These are phyloP conservation scores for Claviceps fusiformis DNA, from an alignment of 2,329 filamentous ascomycete species.

Conservation along the genomic window DNA sequence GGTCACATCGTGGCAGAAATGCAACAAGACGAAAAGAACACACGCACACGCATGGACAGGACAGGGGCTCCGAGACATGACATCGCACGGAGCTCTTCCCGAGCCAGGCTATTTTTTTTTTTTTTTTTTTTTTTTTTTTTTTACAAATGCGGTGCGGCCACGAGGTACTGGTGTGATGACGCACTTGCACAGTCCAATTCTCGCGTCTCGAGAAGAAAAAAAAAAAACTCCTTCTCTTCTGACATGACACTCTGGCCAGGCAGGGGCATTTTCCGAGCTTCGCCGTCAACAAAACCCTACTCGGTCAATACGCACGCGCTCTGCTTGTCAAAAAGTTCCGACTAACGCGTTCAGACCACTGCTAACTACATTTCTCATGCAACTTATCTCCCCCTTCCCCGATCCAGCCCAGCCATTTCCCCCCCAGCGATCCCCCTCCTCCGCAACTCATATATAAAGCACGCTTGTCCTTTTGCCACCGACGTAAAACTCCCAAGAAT, in stretches of 20 bases:
- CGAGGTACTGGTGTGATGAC: too few relatives aligned
- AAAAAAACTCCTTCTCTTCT: too few relatives aligned
- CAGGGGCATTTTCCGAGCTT: background rate
- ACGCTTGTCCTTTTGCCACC: constrained; percentile 4
- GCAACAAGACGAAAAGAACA: too few relatives aligned
- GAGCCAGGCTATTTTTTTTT: too few relatives aligned
- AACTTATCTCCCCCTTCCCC: background rate
- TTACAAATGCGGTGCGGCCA: too few relatives aligned
- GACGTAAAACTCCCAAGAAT: background rate
- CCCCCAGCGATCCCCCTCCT: background rate
- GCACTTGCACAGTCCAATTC: too few relatives aligned
- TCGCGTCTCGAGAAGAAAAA: too few relatives aligned
- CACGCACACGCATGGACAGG: too few relatives aligned
- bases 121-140: too few relatives aligned
- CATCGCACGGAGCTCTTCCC: too few relatives aligned
- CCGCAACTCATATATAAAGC: background rate
- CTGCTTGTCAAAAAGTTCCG: background rate
- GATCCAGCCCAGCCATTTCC: background rate
- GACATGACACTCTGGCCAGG: background rate
- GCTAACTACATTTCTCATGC: background rate
- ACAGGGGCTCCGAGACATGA: too few relatives aligned
- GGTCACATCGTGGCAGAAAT: too few relatives aligned
- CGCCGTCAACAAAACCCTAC: background rate
- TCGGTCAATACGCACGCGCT: background rate
- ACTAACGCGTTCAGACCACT: background rate